Conservation (phyloP, 208 protist species). For the Acanthamoeba culbertsoni region DNA sequence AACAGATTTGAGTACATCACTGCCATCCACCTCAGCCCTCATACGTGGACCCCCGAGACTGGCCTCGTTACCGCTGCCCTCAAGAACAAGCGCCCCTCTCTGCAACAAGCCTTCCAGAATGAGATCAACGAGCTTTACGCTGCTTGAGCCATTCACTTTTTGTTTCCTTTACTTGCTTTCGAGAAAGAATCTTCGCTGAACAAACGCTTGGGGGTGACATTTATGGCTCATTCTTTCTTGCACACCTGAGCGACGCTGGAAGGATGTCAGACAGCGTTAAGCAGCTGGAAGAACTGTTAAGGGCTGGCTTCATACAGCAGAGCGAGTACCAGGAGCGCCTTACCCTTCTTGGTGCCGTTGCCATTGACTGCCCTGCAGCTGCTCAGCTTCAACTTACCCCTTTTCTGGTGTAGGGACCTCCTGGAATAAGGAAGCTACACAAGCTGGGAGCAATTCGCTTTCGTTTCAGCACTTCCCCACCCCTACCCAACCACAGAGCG, state of each 20-base stretch:
- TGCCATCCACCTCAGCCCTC: neutral
- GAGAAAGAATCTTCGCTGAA: neutral
- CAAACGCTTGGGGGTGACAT: neutral
- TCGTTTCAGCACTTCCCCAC: neutral
- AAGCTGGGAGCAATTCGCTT: too few species aligned
- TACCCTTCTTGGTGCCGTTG: too few species aligned
- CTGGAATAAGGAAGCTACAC: too few species aligned
- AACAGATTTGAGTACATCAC: slow-evolving; percentile 47
- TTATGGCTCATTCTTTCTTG: neutral
- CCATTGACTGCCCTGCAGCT: too few species aligned
- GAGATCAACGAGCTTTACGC: slow-evolving; percentile 19
- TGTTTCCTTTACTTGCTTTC: neutral
- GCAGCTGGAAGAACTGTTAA: neutral
- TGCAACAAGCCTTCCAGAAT: slow-evolving; percentile 29
- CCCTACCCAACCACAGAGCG: too few species aligned
- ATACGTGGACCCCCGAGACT: slow-evolving; percentile 81
- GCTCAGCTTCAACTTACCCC: too few species aligned
- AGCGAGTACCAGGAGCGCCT: neutral
- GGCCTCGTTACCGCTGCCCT: slow-evolving; percentile 87
- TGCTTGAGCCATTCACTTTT: neutral
- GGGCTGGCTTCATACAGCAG: neutral
- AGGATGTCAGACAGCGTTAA: neutral
- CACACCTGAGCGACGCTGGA: neutral
- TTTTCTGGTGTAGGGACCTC: too few species aligned
- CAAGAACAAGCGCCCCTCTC: slow-evolving; percentile 81